Evolutionary conservation across 768 basidiomycete species (phyloP).

Genomic region (Leucosporidium scottii): DNA sequence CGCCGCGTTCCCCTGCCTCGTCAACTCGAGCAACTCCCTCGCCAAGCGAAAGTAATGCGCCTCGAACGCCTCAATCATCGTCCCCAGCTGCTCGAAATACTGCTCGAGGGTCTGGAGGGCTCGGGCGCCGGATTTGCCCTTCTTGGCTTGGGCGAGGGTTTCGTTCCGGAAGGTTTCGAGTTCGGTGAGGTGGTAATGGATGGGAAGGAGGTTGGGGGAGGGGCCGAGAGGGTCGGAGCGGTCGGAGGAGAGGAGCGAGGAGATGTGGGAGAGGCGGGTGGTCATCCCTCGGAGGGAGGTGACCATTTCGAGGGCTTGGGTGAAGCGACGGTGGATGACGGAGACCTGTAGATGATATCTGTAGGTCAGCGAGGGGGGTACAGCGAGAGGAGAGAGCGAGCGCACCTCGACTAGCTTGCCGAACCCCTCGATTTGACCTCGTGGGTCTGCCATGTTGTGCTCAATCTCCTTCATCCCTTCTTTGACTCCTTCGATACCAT

Average conservation of each 20-base stretch:
- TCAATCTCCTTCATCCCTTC: slow-evolving; percentile 77
- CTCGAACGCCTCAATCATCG: slow-evolving; percentile 74
- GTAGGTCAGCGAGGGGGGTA: background rate
- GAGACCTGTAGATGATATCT: slow-evolving; percentile 60
- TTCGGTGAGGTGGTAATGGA: slow-evolving; percentile 85
- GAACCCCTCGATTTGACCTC: slow-evolving; percentile 72
- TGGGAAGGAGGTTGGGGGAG: slow-evolving; percentile 75
- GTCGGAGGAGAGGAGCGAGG: slow-evolving; percentile 68
- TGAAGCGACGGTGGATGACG: slow-evolving; percentile 87
- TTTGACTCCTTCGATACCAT: slow-evolving; percentile 60
- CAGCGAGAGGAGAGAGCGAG: background rate
- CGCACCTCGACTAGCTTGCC: slow-evolving; percentile 88
- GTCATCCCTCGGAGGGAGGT: slow-evolving; percentile 90
- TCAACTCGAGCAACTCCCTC: slow-evolving; percentile 66
- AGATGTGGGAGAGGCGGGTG: slow-evolving; percentile 67
- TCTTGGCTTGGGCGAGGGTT: slow-evolving; percentile 86
- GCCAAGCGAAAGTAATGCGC: slow-evolving; percentile 72
- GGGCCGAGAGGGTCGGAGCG: slow-evolving; percentile 73
- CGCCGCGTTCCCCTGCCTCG: slow-evolving; percentile 66
- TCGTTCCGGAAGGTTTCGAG: slow-evolving; percentile 91
- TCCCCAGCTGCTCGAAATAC: slow-evolving; percentile 79
- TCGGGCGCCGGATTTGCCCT: slow-evolving; percentile 54
- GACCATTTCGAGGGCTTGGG: slow-evolving; percentile 92
- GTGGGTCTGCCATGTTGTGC: slow-evolving; percentile 65
- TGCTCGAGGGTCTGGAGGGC: slow-evolving; percentile 43